Base-by-base conservation (phyloP, 192 early-diverging fungal genomes). In the Obelidium mucronatum region DNA sequence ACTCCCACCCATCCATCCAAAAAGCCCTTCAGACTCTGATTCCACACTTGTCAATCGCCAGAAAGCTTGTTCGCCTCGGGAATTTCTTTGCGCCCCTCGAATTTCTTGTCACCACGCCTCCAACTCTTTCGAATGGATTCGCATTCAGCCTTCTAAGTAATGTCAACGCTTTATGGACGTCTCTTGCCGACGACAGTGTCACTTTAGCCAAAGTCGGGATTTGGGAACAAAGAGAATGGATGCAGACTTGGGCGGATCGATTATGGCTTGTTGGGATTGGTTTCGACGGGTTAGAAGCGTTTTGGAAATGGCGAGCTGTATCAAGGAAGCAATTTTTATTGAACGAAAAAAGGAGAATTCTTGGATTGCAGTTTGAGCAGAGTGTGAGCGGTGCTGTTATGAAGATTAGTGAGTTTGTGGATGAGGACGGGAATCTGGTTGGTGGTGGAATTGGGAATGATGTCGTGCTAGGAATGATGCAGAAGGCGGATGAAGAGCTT, bases 1-100 rank as follows among this genome's bases (percentile, higher is more conserved):
- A n/a, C 36, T 55, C 24, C 1, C 30, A n/a, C 3, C 13, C 36
- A 31, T 24, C 40, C 28, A 54, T 30, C 13, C 13, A n/a, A 36
- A 59, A 72, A 40, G 6, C 54, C 30, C 70, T 72, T 4, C 4
- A 52, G 22, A 75, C 81, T 24, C 72, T 92, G 6, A 84, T 91
- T n/a, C 86, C 90, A 17, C 86, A 93, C 58, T 88, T 95, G 40
- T 93, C 92, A 8, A 87, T 85, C 35, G 88, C 92, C 1, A 86
- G 94, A 28, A 93, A 93, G 71, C 82, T 93, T 22, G 79, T 96
- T 34, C 85, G 94, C n/a, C 79, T 94, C 30, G 84, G 82, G 44
- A 90, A 93, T 79, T 86, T 83, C 58, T 77, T 94, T 33, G 92
- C 90, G 24, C 92, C 94, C 6, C 54, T 90, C 51, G 67, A 85